Evolutionary conservation across 345 rosid species (phyloP).

Genomic region (Durio zibethinus): DNA sequence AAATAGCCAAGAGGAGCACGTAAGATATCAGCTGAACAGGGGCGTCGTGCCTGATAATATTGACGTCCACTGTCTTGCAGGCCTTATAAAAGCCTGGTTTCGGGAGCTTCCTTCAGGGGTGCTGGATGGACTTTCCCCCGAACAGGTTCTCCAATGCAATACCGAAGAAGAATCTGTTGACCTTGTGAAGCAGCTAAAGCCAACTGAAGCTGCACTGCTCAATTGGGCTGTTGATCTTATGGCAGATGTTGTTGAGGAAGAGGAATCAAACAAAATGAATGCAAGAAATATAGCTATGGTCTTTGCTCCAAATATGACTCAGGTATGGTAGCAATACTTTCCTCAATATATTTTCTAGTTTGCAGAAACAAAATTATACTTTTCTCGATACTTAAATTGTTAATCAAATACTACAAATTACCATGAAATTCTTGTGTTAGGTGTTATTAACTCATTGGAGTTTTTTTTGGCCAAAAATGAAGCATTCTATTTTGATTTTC

Average conservation of each 20-base stretch:
- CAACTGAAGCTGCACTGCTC: slow-evolving; percentile 84
- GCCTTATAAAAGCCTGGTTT: slow-evolving; percentile 97
- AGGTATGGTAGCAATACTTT: slow-evolving; percentile 37
- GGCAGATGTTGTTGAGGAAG: slow-evolving; percentile 95
- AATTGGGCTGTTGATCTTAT: slow-evolving; percentile 88
- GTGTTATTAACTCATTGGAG: neutral
- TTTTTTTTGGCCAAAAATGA: neutral
- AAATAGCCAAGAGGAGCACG: slow-evolving; percentile 89
- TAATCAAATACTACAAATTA: neutral
- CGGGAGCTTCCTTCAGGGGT: slow-evolving; percentile 95
- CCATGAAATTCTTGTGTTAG: neutral
- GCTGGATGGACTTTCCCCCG: slow-evolving; percentile 95
- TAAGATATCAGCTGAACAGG: slow-evolving; percentile 83
- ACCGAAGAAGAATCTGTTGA: slow-evolving; percentile 41
- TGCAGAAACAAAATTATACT: neutral
- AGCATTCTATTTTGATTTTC: neutral
- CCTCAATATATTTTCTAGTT: neutral
- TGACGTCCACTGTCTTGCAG: slow-evolving; percentile 91
- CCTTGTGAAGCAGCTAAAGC: slow-evolving; percentile 78
- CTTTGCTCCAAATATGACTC: slow-evolving; percentile 95
- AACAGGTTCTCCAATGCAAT: slow-evolving; percentile 55
- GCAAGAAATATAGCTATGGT: slow-evolving; percentile 96
- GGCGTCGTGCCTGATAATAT: slow-evolving; percentile 84
- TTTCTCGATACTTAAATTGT: neutral
- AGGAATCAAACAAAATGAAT: slow-evolving; percentile 88